phyloP scores from a whole-genome alignment of 306 rosid genomes.

The Pyrus communis region DNA sequence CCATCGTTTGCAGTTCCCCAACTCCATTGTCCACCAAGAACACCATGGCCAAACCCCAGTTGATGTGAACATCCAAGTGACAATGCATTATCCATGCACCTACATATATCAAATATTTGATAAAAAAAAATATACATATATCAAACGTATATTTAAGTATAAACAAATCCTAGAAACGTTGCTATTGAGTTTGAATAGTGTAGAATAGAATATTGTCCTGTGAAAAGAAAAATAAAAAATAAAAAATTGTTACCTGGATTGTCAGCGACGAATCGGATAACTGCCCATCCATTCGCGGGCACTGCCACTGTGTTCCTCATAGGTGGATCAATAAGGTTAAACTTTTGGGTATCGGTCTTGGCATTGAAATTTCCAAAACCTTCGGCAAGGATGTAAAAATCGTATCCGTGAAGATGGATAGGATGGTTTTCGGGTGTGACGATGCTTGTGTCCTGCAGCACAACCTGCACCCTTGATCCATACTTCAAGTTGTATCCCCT shows the following conservation, averaged over 20 bases:
- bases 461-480: slow-evolving; percentile 74
- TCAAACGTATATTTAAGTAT: too few species aligned
- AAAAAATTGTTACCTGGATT: slow-evolving; percentile 59
- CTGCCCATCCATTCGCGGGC: slow-evolving; percentile 87
- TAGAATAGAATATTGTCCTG: background rate
- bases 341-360: slow-evolving; percentile 39
- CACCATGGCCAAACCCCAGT: slow-evolving; percentile 94
- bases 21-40: slow-evolving; percentile 74
- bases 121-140: slow-evolving; percentile 4
- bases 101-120: slow-evolving; percentile 6
- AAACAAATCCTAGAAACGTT: background rate
- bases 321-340: slow-evolving; percentile 92
- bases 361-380: slow-evolving; percentile 79
- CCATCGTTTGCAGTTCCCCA: slow-evolving; percentile 58
- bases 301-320: slow-evolving; percentile 70
- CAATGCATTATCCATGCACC: slow-evolving; percentile 95
- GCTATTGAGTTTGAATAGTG: background rate
- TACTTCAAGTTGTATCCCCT: slow-evolving; percentile 50
- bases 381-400: slow-evolving; percentile 69
- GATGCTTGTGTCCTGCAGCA: slow-evolving; percentile 72
- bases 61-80: slow-evolving; percentile 90
- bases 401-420: slow-evolving; percentile 85
- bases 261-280: slow-evolving; percentile 82
- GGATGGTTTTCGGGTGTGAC: slow-evolving; percentile 78
- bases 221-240: too few species aligned